These are phyloP conservation scores for Tetrapisispora namnaoensis DNA, from an alignment of 805 yeast genomes.

Conservation along the genomic window DNA sequence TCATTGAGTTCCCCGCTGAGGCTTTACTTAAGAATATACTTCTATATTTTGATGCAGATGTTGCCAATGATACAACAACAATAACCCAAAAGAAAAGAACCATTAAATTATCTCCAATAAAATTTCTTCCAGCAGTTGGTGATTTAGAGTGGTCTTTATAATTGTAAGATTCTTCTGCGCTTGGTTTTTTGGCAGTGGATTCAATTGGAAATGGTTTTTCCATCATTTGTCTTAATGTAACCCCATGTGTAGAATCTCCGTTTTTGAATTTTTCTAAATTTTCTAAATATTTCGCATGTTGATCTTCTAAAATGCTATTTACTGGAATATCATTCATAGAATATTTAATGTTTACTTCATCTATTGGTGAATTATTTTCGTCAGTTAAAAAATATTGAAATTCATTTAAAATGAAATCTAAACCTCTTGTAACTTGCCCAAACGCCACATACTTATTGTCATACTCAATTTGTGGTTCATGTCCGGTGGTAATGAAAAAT, in stretches of 20 bases:
- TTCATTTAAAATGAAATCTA: constrained; percentile 45
- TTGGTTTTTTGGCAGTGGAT: not conserved
- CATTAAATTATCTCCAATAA: too few species aligned
- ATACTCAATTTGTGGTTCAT: constrained; percentile 36
- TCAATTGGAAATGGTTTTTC: not conserved
- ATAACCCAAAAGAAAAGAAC: not conserved
- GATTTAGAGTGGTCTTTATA: not conserved
- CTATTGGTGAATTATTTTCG: constrained; percentile 6
- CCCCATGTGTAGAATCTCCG: constrained; percentile 18
- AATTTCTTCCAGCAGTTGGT: not conserved
- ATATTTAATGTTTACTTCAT: constrained; percentile 30
- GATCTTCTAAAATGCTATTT: constrained; percentile 7
- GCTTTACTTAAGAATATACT: not conserved
- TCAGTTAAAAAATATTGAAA: constrained; percentile 48
- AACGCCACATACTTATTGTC: constrained; percentile 65
- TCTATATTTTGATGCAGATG: not conserved
- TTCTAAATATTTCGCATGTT: constrained; percentile 12
- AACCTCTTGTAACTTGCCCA: constrained; percentile 65
- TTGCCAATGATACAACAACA: not conserved
- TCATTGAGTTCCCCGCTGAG: not conserved
- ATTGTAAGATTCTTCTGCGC: not conserved
- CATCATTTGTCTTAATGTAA: constrained; percentile 9
- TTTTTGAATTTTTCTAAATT: constrained; percentile 14
- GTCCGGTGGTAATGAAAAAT: constrained; percentile 55
- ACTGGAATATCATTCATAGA: constrained; percentile 18